Base-by-base conservation (phyloP, 768 basidiomycete genomes). In the Strobilomyces echinocephalus region DNA sequence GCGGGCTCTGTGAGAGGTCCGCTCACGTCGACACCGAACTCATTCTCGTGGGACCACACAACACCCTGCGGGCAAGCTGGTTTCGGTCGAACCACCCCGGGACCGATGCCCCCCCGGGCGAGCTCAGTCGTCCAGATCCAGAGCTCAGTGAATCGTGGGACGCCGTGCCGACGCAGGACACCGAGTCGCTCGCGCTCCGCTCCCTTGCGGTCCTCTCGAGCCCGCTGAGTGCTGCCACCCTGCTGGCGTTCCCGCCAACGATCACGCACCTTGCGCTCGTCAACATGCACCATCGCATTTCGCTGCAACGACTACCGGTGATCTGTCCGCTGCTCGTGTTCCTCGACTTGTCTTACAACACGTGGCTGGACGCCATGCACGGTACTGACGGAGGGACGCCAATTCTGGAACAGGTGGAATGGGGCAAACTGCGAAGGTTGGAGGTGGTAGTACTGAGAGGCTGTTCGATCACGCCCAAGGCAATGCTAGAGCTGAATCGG, bases 321-420 rank as follows among this genome's bases (percentile, higher is more conserved):
- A 63, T 78, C 14, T 85, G 83, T 57, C 88, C 87, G 1, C 65
- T 84, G n/a, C 69, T 90, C 26, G 70, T 77, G 20, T 61, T 83
- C 24, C 66, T 89, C 33, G 87, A 89, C 62, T 64, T 90, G 44
- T 90, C 88, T 1, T 87, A 78, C 64, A 89, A 88, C 46, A 35
- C 49, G 5, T 81, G 80, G 79, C 60, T 81, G 24, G 31, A 35
- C 18, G 31, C 21, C 4, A 1, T 3, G n/a, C 39, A 46, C 12
- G 40, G 1, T 3, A 12, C 16, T 11, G 46, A 24, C 12, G 11
- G 11, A 20, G 70, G 66, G 8, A 56, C 67, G 26, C 63, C 72
- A 43, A 69, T 70, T 11, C 57, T 85, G 18, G 77, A 78, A 46
- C 76, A 76, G 38, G 69, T 85, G 4, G 75, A 79, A 39, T 90